Conservation (phyloP, 257 asterid genomes). For the Craterostigma plantagineum region DNA sequence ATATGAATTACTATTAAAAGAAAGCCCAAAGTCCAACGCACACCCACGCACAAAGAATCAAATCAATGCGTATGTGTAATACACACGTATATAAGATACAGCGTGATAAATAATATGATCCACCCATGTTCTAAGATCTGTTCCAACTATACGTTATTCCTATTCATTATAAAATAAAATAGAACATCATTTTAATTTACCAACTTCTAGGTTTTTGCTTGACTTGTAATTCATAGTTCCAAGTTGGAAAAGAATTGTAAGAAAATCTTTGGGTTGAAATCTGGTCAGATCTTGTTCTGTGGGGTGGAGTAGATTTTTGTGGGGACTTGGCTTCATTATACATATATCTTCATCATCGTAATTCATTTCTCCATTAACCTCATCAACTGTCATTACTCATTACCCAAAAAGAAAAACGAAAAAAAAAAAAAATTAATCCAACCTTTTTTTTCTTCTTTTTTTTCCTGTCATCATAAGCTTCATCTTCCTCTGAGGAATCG, state of each 20-base stretch:
- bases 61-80: too few species aligned
- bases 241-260: conserved; percentile 17
- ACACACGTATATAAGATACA: too few species aligned
- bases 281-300: conserved; percentile 85
- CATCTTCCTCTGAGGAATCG: conserved; percentile 3
- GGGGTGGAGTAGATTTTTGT: conserved; percentile 42
- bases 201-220: conserved; percentile 19
- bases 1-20: too few species aligned
- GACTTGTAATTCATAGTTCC: conserved; percentile 62
- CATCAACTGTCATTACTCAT: conserved; percentile 1
- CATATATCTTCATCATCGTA: conserved; percentile 9
- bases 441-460: conserved; percentile 8
- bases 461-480: background rate
- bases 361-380: conserved; percentile 1
- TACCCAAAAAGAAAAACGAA: too few species aligned
- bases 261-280: conserved; percentile 24
- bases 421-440: too few species aligned
- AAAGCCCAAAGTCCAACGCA: too few species aligned
- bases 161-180: conserved; percentile 6
- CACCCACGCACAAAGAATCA: too few species aligned
- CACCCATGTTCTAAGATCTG: too few species aligned
- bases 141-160: conserved; percentile 6
- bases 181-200: too few species aligned
- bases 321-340: conserved; percentile 29
- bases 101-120: too few species aligned